A percentile compares a stretch with the other conserved stretches of the same genome.
These are phyloP conservation scores for Nicotiana undulata DNA, from an alignment of 257 asterid species.

Conservation along the genomic window DNA sequence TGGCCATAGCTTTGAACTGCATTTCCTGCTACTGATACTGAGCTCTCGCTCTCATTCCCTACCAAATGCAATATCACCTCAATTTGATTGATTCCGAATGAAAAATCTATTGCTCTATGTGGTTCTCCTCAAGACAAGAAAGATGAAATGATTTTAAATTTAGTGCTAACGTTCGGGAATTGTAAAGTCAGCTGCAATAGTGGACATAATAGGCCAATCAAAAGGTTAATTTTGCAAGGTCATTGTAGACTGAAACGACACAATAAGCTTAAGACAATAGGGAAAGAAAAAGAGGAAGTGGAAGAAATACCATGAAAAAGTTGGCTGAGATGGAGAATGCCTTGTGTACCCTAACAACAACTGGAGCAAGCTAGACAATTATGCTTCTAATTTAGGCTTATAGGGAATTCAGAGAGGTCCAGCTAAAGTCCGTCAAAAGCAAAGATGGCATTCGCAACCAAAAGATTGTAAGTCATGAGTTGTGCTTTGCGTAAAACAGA, in stretches of 20 bases:
- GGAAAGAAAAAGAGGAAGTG: too few species aligned
- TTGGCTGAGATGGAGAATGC: slow-evolving; percentile 81
- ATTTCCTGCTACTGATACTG: slow-evolving; percentile 59
- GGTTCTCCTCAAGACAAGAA: slow-evolving; percentile 46
- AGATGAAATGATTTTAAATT: slow-evolving; percentile 84
- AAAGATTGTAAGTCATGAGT: too few species aligned
- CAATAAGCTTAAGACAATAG: slow-evolving; percentile 47
- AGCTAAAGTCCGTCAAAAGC: too few species aligned
- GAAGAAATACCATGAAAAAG: slow-evolving; percentile 64
- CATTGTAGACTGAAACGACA: slow-evolving; percentile 56
- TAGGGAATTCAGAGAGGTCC: slow-evolving; percentile 16
- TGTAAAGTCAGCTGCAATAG: slow-evolving; percentile 74
- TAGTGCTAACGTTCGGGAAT: too few species aligned
- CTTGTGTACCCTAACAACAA: slow-evolving; percentile 17
- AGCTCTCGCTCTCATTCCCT: slow-evolving; percentile 77
- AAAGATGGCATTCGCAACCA: too few species aligned
- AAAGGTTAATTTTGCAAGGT: slow-evolving; percentile 81
- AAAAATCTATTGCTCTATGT: slow-evolving; percentile 32
- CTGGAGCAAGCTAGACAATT: too few species aligned
- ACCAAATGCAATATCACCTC: slow-evolving; percentile 33
- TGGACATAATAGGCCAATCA: slow-evolving; percentile 98
- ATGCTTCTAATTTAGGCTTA: too few species aligned
- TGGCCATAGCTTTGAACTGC: slow-evolving; percentile 32
- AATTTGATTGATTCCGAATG: slow-evolving; percentile 22
- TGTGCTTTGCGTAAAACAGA: too few species aligned